Base-by-base conservation (phyloP, 2,329 filamentous ascomycete species). In the Alternaria metachromatica region DNA sequence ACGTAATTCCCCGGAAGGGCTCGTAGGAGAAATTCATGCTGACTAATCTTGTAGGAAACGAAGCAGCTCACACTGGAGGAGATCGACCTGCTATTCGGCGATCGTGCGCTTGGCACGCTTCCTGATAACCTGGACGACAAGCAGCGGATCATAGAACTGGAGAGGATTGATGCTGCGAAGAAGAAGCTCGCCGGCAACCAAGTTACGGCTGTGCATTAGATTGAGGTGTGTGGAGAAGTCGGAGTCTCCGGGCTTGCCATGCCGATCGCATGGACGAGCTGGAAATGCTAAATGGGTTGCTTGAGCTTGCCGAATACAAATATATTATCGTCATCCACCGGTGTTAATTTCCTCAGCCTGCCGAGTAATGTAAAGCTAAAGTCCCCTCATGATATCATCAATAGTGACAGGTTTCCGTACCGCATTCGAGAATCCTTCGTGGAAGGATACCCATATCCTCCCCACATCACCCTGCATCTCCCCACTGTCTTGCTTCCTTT, bases 391-490 rank as follows among this genome's bases (percentile, higher is more conserved):
- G 72, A 97, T 87, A 79, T 97, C 94, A 65, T 87, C 86, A 78
- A 97, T 78, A 9, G 92, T 92, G 65, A 97, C 89, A 3, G 93
- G 92, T 79, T 97, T 97, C 78, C 92, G 87, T 64, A 97, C 94
- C 11, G 94, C 94, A 84, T 97, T 97, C 60, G 93, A 96, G 77
- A 93, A 89, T 0, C 94, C 94, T 82, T 97, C 94, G 74, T 97
- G 90, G 79, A 90, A 97, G 67, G 89, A 95, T 45, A 97, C 89
- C 94, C 94, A 97, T 5, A 94, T 91, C 71, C 90, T 87, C 54
- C 84, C 86, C 51, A 86, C 86, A 60, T 83, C 80, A 43, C 74
- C 78, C 63, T 72, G 74, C 55, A 73, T 75, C 48, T 70, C 74
- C 62, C 76, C 56, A 62, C 69, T 76, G 46, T 77, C 68, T 64